phyloP scores from a whole-genome alignment of 805 yeast species.

The Lipomyces sp. region DNA sequence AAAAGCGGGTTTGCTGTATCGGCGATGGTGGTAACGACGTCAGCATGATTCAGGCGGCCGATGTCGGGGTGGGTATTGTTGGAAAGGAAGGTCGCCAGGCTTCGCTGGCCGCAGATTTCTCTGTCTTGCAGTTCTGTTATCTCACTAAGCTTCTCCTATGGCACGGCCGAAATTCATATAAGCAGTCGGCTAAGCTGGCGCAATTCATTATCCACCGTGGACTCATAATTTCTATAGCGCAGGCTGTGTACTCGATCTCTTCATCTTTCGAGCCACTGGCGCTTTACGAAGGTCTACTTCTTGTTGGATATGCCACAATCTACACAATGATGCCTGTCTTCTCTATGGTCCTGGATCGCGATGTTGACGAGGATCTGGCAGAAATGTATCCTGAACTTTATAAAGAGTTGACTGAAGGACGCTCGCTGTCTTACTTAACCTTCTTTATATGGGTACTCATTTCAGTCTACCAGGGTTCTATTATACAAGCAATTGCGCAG shows the following conservation, averaged over 20 bases:
- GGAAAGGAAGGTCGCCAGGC: slow-evolving; percentile 99
- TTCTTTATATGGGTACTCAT: slow-evolving; percentile 90
- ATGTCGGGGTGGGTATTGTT: slow-evolving; percentile 98
- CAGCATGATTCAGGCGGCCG: slow-evolving; percentile 98
- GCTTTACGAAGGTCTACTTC: slow-evolving; percentile 90
- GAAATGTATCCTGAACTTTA: slow-evolving; percentile 92
- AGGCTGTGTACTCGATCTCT: slow-evolving; percentile 86
- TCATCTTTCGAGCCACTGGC: slow-evolving; percentile 93
- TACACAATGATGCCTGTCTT: slow-evolving; percentile 99
- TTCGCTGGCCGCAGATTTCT: slow-evolving; percentile 94
- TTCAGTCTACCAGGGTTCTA: slow-evolving; percentile 83
- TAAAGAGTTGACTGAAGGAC: slow-evolving; percentile 87
- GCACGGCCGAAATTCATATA: slow-evolving; percentile 98
- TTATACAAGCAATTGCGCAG: slow-evolving; percentile 84
- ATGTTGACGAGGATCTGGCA: slow-evolving; percentile 86
- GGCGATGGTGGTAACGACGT: slow-evolving; percentile 99
- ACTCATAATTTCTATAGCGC: slow-evolving; percentile 88
- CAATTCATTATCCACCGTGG: slow-evolving; percentile 98
- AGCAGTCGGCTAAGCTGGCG: slow-evolving; percentile 90
- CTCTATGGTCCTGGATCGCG: slow-evolving; percentile 86
- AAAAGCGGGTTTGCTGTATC: slow-evolving; percentile 92
- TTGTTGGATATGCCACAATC: slow-evolving; percentile 98
- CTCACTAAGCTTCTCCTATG: slow-evolving; percentile 84
- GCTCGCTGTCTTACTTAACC: slow-evolving; percentile 80
- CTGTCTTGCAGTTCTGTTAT: slow-evolving; percentile 88